These are phyloP conservation scores for Anaeramoeba ignava DNA, from an alignment of 78 protist genomes.

Conservation along the genomic window DNA sequence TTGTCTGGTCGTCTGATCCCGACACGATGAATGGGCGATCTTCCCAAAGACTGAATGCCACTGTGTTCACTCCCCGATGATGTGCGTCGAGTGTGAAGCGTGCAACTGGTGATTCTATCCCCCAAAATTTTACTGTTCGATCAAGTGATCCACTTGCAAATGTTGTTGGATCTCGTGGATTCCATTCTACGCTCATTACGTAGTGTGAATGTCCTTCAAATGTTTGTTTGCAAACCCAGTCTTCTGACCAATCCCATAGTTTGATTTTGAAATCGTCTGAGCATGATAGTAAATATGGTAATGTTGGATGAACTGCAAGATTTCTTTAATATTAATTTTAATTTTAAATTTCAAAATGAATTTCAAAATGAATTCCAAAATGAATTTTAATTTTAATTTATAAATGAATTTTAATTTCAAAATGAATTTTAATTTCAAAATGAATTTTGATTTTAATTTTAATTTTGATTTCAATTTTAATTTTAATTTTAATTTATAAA, in stretches of 20 bases:
- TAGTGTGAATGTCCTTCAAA: constrained; percentile 95
- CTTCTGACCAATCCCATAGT: constrained; percentile 94
- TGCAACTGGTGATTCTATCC: constrained; percentile 51
- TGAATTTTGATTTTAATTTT: too few species aligned
- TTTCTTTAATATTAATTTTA: too few species aligned
- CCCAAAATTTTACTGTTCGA: constrained; percentile 85
- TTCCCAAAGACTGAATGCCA: constrained; percentile 69
- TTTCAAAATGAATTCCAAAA: too few species aligned
- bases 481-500: too few species aligned
- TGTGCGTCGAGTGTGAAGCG: constrained; percentile 96
- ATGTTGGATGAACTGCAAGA: constrained; percentile 90
- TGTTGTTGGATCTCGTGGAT: constrained; percentile 91
- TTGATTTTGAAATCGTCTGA: constrained; percentile 87
- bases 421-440: too few species aligned
- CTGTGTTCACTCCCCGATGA: constrained; percentile 89
- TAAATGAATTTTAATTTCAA: too few species aligned
- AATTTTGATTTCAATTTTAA: too few species aligned
- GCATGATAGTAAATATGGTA: constrained; percentile 70
- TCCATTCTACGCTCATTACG: constrained; percentile 70
- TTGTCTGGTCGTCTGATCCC: constrained; percentile 90
- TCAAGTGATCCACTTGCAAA: constrained; percentile 97
- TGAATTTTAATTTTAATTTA: too few species aligned
- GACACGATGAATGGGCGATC: constrained; percentile 92
- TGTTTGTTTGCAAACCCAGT: constrained; percentile 53
- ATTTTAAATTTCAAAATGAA: too few species aligned